Base-by-base conservation (phyloP, 805 yeast genomes). In the Pichia thaimueangensis region DNA sequence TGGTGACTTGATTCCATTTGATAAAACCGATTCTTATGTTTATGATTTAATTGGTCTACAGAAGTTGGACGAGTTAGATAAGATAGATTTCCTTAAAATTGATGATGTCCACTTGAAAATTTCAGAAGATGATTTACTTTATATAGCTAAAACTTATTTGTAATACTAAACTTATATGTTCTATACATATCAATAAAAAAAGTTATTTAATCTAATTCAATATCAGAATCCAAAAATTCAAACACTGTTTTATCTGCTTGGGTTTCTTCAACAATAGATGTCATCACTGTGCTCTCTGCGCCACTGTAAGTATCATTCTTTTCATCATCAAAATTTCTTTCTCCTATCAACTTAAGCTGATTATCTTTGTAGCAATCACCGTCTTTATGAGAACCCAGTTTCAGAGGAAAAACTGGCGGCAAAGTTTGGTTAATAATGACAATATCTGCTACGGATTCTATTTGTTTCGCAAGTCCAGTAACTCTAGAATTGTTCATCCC, bases 61-160 rank as follows among this genome's bases (percentile, higher is more conserved):
- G 47, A 49, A 56, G 1, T 63, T 86, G 24, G 63, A 72, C 43
- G 62, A 65, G 11, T 53, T 64, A 1, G 64, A 56, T 1, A 69
- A 65, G 41, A 58, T 85, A 25, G 74, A 66, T 3, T 81, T 76
- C 45, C 53, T 70, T 33, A 54, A 60, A 8, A 65, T 83, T 16
- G 74, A 78, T 41, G 86, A 73, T 17, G 64, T 57, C 3, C 95
- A 85, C 57, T 82, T 86, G 87, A 62, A 63, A 22, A 71, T 85
- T n/a, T 61, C 74, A 6, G 78, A 78, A 6, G 67, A 64, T 2
- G 71, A 76, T 45, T 59, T 83, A 39, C 52, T 54, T 13, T 56
- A 62, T 2, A 58, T 80, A 4, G 73, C 74, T 3, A 45, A 47
- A 13, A 57, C 58, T 41, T 80, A 74, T 53, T 56, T 80, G 19